Percentiles rank a stretch among this genome's conserved stretches.
phyloP scores from a whole-genome alignment of 2,329 filamentous ascomycete species.

The Fusarium poae region DNA sequence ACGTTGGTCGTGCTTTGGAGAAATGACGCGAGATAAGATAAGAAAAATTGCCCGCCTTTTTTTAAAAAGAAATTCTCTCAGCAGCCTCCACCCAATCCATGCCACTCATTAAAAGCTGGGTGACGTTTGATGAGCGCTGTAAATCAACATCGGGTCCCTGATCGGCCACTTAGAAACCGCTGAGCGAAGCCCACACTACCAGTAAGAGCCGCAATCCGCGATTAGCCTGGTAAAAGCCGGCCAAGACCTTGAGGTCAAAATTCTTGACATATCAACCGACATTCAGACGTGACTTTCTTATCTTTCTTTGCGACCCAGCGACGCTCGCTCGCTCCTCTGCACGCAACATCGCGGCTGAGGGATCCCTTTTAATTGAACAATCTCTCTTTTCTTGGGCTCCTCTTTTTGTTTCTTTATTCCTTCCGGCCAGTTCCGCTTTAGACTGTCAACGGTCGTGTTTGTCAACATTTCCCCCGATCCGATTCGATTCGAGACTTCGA shows the following conservation, averaged over 20 bases:
- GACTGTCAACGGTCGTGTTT: constrained; percentile 29
- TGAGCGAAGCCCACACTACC: constrained; percentile 26
- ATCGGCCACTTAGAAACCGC: constrained; percentile 31
- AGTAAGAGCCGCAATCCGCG: constrained; percentile 38
- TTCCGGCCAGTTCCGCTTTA: constrained; percentile 27
- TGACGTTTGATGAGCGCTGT: constrained; percentile 14
- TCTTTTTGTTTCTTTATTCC: constrained; percentile 18
- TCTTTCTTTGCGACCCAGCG: constrained; percentile 37
- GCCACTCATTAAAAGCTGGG: constrained; percentile 2
- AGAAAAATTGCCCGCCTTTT: constrained; percentile 6
- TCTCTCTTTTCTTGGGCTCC: constrained; percentile 29
- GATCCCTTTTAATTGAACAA: constrained; percentile 11
- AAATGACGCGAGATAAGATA: constrained; percentile 24
- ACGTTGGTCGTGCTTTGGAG: neutral
- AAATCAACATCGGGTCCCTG: constrained; percentile 17
- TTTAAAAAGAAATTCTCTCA: constrained; percentile 34
- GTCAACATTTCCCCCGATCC: constrained; percentile 15
- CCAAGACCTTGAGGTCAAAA: constrained; percentile 32
- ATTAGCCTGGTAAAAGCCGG: constrained; percentile 23
- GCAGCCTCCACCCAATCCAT: neutral
- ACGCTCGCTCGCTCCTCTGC: constrained; percentile 20
- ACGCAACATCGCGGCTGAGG: constrained; percentile 20
- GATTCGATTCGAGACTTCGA: constrained; percentile 7
- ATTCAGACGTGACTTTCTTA: constrained; percentile 24
- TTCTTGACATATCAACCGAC: constrained; percentile 41